These are phyloP conservation scores for Populus euphratica DNA, from an alignment of 345 rosid species.

Conservation along the genomic window DNA sequence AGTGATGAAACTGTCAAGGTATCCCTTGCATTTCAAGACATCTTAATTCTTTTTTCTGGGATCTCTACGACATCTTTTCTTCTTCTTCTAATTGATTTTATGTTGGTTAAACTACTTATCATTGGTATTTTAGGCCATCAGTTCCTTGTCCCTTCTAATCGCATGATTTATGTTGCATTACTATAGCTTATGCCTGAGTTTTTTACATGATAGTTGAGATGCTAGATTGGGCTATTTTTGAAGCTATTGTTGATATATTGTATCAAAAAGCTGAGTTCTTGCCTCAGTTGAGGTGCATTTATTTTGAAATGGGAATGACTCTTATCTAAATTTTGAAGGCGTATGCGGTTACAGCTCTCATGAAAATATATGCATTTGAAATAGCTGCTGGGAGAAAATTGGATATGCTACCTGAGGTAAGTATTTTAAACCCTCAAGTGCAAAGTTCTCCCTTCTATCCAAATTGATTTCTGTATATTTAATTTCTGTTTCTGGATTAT, in stretches of 20 bases:
- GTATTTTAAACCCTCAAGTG: constrained; percentile 13
- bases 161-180: not conserved
- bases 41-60: not conserved
- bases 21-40: not conserved
- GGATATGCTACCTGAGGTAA: constrained; percentile 92
- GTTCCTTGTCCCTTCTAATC: not conserved
- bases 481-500: not conserved
- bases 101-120: not conserved
- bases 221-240: not conserved
- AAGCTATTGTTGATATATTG: too few relatives aligned
- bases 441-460: not conserved
- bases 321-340: constrained; percentile 47
- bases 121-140: not conserved
- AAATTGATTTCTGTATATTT: constrained; percentile 2
- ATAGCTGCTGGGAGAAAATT: constrained; percentile 79
- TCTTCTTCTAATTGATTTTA: not conserved
- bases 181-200: not conserved
- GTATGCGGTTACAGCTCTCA: constrained; percentile 83
- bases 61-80: not conserved
- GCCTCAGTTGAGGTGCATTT: too few relatives aligned
- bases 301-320: constrained; percentile 11
- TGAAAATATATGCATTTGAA: constrained; percentile 88
- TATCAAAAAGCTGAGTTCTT: too few relatives aligned
- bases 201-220: not conserved
- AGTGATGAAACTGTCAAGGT: constrained; percentile 95